Evolutionary conservation across 768 basidiomycete genomes (phyloP).

Genomic region (Clitopilus passeckerianus): DNA sequence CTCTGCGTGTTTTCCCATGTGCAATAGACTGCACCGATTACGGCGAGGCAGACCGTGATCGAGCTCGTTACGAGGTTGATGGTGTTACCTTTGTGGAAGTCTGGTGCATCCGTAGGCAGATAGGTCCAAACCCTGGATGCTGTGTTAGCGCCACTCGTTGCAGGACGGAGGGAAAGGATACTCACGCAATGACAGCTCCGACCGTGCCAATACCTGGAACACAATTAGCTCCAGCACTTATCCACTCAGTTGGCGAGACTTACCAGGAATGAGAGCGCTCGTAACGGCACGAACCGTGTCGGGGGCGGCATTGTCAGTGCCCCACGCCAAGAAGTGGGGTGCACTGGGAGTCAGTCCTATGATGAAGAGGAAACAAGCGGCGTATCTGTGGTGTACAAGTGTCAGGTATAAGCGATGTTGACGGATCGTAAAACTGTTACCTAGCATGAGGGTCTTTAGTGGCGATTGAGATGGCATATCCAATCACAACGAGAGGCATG

Average conservation of each 20-base stretch:
- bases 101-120: slow-evolving; percentile 32
- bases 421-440: no score
- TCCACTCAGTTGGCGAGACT: no score
- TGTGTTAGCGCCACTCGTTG: background rate
- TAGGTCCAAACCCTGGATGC: slow-evolving; percentile 35
- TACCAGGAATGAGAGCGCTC: slow-evolving; percentile 31
- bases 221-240: no score
- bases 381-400: slow-evolving; percentile 16
- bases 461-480: slow-evolving; percentile 33
- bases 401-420: no score
- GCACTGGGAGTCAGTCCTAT: slow-evolving; percentile 28
- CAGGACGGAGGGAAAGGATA: background rate
- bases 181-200: slow-evolving; percentile 35
- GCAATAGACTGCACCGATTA: slow-evolving; percentile 26
- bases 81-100: slow-evolving; percentile 36
- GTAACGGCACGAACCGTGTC: slow-evolving; percentile 38
- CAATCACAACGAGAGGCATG: slow-evolving; percentile 25
- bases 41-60: slow-evolving; percentile 19
- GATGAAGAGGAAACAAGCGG: slow-evolving; percentile 35
- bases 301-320: slow-evolving; percentile 37
- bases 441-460: slow-evolving; percentile 31
- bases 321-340: slow-evolving; percentile 36
- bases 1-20: slow-evolving; percentile 34
- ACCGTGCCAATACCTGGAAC: slow-evolving; percentile 24
- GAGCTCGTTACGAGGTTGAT: slow-evolving; percentile 30